Evolutionary conservation across 176 grass and related monocot genomes (phyloP).

Genomic region (Aegilops speltoides): DNA sequence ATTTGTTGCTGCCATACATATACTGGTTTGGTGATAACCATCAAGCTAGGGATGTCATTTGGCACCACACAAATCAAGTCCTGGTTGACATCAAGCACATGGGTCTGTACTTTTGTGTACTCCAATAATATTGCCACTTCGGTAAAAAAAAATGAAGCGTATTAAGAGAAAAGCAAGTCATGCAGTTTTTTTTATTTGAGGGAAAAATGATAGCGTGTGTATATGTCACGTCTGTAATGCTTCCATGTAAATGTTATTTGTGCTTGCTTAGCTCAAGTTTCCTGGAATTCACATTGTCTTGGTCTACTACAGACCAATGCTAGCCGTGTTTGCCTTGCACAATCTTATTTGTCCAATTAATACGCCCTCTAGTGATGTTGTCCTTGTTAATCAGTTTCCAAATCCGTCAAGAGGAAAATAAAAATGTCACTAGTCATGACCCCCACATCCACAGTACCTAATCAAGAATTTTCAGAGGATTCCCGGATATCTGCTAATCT

Average conservation of each 20-base stretch:
- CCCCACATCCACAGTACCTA: neutral
- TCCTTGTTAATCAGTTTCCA: neutral
- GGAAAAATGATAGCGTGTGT: neutral
- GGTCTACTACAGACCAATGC: neutral
- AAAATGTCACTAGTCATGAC: neutral
- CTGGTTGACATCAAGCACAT: constrained; percentile 20
- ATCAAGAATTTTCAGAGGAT: neutral
- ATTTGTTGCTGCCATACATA: constrained; percentile 3
- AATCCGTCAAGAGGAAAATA: neutral
- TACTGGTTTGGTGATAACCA: constrained; percentile 17
- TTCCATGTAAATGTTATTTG: neutral
- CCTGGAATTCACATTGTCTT: neutral
- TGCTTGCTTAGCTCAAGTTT: neutral
- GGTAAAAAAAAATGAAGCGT: no score
- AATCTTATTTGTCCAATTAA: neutral
- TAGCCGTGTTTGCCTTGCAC: neutral
- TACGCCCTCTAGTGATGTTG: neutral
- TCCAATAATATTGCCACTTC: neutral
- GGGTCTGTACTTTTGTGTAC: neutral
- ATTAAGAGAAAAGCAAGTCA: neutral
- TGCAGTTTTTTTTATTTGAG: neutral
- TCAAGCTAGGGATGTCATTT: constrained; percentile 30
- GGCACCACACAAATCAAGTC: constrained; percentile 24
- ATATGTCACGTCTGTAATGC: neutral
- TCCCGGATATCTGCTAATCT: neutral